Conservation (phyloP, 2,329 filamentous ascomycete genomes). For the Metarhizium sp. region DNA sequence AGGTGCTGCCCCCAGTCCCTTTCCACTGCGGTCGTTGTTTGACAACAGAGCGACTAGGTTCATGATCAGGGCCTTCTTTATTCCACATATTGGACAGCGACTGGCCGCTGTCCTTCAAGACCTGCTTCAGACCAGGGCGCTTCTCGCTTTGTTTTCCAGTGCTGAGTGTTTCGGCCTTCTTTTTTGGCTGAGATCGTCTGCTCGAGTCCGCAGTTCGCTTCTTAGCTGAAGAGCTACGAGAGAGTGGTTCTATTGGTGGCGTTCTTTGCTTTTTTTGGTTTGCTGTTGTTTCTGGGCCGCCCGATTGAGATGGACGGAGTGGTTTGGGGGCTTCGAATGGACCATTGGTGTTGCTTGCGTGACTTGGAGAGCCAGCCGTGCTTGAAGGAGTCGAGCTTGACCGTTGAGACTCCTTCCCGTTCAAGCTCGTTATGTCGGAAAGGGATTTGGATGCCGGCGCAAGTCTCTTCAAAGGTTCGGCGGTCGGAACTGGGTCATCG, state of each 20-base stretch:
- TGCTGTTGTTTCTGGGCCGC: constrained; percentile 13
- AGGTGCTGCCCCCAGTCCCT: constrained; percentile 5
- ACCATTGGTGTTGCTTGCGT: constrained; percentile 12
- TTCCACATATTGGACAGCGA: constrained; percentile 38
- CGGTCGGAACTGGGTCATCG: constrained; percentile 9
- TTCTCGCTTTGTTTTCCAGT: constrained; percentile 14
- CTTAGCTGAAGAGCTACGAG: constrained; percentile 9
- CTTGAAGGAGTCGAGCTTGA: constrained; percentile 3
- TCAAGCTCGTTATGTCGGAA: background rate
- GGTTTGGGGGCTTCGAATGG: background rate
- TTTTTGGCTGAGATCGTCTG: constrained; percentile 17
- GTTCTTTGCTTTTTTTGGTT: constrained; percentile 38
- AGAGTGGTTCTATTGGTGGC: constrained; percentile 17
- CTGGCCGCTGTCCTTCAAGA: constrained; percentile 39
- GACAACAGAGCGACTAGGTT: constrained; percentile 9
- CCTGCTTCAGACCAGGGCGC: constrained; percentile 28
- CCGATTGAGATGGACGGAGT: background rate
- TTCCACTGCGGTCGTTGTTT: constrained; percentile 19
- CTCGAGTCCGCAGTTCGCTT: background rate
- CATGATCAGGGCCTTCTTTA: constrained; percentile 30
- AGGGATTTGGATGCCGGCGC: background rate
- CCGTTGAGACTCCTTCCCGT: background rate
- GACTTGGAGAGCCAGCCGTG: constrained; percentile 3
- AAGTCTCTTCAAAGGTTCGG: background rate
- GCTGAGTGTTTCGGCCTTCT: constrained; percentile 14